phyloP scores from a whole-genome alignment of 2,329 filamentous ascomycete species.

The Rhynchosporium graminicola region DNA sequence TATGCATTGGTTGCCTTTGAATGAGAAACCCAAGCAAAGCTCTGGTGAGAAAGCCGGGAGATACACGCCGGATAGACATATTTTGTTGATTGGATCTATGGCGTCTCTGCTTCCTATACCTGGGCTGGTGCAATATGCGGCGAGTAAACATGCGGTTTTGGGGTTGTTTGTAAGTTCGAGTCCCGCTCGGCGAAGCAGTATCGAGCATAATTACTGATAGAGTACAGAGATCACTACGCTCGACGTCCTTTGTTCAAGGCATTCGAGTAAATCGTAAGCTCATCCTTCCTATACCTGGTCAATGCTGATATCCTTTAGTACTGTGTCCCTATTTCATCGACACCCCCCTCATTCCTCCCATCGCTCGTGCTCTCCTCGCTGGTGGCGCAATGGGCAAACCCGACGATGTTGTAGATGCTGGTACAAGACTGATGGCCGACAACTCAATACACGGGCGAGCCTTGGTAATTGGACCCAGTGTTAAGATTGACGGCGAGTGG shows the following conservation, averaged over 20 bases:
- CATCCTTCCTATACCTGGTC: background rate
- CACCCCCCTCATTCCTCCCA: conserved; percentile 56
- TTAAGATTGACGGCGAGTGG: conserved; percentile 48
- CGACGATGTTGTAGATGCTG: conserved; percentile 65
- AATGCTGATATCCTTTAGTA: conserved; percentile 38
- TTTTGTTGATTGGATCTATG: conserved; percentile 64
- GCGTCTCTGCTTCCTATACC: conserved; percentile 54
- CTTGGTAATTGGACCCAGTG: conserved; percentile 58
- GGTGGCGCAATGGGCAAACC: conserved; percentile 54
- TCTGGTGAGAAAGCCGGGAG: conserved; percentile 35
- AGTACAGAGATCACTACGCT: conserved; percentile 51
- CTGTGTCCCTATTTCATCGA: conserved; percentile 68
- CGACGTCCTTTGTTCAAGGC: conserved; percentile 50
- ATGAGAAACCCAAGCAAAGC: conserved; percentile 44
- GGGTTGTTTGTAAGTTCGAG: conserved; percentile 42
- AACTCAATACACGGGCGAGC: conserved; percentile 56
- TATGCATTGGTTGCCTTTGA: conserved; percentile 57
- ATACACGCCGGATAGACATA: conserved; percentile 53
- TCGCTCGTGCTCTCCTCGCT: conserved; percentile 54
- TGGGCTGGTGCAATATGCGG: conserved; percentile 52
- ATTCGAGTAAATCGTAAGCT: conserved; percentile 57
- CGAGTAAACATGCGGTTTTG: conserved; percentile 66
- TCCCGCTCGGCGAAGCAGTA: conserved; percentile 46
- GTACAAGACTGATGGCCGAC: conserved; percentile 61
- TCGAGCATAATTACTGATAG: conserved; percentile 16